These are phyloP conservation scores for Coemansia sp. DNA, from an alignment of 192 early-diverging fungal genomes.

Conservation along the genomic window DNA sequence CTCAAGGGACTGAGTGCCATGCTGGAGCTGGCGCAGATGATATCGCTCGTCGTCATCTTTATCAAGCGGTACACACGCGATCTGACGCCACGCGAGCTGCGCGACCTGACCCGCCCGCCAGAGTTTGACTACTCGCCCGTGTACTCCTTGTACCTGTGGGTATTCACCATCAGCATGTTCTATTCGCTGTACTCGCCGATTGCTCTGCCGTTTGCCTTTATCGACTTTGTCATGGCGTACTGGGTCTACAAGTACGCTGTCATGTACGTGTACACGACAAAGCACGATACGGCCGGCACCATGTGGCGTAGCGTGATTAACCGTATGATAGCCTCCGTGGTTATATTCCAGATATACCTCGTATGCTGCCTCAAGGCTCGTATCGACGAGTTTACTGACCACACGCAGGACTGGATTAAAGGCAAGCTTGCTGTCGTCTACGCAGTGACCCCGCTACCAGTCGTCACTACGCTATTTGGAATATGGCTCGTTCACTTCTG, in stretches of 20 bases:
- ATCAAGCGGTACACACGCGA: slow-evolving; percentile 62
- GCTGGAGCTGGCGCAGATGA: slow-evolving; percentile 69
- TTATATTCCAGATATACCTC: slow-evolving; percentile 71
- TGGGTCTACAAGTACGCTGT: slow-evolving; percentile 74
- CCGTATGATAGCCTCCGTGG: slow-evolving; percentile 64
- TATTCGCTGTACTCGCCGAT: slow-evolving; percentile 75
- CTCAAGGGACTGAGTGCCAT: slow-evolving; percentile 66
- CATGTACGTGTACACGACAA: slow-evolving; percentile 77
- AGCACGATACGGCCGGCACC: slow-evolving; percentile 69
- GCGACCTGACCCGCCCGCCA: slow-evolving; percentile 65
- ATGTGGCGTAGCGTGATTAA: slow-evolving; percentile 75
- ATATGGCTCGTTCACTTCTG: slow-evolving; percentile 45
- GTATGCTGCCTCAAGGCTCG: slow-evolving; percentile 60
- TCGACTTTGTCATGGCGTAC: slow-evolving; percentile 67
- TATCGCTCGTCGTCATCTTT: slow-evolving; percentile 61
- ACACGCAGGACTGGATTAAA: slow-evolving; percentile 21
- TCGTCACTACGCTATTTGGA: slow-evolving; percentile 62
- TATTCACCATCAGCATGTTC: slow-evolving; percentile 71
- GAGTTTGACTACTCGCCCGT: slow-evolving; percentile 73
- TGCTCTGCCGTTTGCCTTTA: slow-evolving; percentile 64
- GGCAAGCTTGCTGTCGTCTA: slow-evolving; percentile 52
- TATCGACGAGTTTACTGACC: slow-evolving; percentile 60
- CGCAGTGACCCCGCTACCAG: slow-evolving; percentile 63
- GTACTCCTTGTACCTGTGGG: slow-evolving; percentile 70
- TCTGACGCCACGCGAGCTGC: slow-evolving; percentile 70